Evolutionary conservation across 1,139 yeast species (phyloP).

Genomic region (Candida pseudoviswanathii): DNA sequence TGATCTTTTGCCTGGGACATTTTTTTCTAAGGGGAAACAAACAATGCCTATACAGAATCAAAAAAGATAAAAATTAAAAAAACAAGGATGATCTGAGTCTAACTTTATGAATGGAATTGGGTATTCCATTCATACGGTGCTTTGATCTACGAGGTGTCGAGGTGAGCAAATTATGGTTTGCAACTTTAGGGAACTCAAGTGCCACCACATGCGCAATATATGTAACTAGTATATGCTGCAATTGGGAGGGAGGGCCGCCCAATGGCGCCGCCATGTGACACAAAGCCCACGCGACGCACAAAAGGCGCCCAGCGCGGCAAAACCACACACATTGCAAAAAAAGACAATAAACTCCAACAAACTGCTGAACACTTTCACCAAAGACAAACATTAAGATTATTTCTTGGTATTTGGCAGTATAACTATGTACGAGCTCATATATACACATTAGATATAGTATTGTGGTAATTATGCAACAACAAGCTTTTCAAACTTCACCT

Average conservation of each 20-base stretch:
- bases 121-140: background rate
- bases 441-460: background rate
- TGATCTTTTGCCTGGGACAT: background rate
- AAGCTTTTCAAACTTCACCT: conserved; percentile 17
- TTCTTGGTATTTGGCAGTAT: background rate
- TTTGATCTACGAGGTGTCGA: background rate
- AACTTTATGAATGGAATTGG: background rate
- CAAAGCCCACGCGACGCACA: no score
- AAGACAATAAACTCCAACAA: background rate
- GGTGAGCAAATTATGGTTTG: conserved; percentile 2
- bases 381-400: background rate
- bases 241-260: no score
- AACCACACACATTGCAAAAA: background rate
- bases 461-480: background rate
- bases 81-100: background rate
- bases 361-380: background rate
- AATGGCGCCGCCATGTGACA: no score
- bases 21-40: background rate
- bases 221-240: background rate
- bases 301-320: no score
- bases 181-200: conserved; percentile 1
- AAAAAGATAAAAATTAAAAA: background rate
- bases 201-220: background rate
- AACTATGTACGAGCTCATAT: background rate
- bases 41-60: background rate